phyloP scores from a whole-genome alignment of 2,329 filamentous ascomycete species.

The Cyphellophora attinorum region DNA sequence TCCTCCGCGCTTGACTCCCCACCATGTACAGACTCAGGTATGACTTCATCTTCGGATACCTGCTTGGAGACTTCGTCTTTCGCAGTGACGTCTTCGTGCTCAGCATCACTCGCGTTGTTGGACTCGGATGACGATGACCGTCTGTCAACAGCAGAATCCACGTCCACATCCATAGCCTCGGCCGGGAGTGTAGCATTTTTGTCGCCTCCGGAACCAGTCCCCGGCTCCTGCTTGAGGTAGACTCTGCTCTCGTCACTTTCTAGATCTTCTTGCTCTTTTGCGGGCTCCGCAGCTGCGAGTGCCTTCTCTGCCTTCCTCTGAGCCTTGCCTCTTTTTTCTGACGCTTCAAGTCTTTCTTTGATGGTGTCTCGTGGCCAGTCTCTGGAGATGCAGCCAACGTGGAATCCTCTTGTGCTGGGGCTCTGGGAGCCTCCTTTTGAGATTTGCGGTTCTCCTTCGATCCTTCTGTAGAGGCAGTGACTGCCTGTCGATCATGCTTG shows the following conservation, averaged over 20 bases:
- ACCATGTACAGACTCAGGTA: background rate
- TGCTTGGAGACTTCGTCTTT: background rate
- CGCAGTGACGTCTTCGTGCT: background rate
- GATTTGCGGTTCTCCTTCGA: no score
- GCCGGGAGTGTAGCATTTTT: background rate
- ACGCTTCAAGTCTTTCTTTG: background rate
- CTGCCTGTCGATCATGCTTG: no score
- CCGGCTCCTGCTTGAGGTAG: background rate
- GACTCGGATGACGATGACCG: background rate
- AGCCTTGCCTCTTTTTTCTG: background rate
- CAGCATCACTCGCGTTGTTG: background rate
- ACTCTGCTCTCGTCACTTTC: background rate
- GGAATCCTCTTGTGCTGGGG: no score
- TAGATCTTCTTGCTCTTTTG: background rate
- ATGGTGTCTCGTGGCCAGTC: background rate
- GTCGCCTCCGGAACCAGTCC: background rate
- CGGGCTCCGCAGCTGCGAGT: background rate
- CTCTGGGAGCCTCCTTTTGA: no score
- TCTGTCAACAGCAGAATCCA: no score
- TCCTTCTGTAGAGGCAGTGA: no score
- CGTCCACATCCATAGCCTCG: background rate
- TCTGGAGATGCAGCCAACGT: no score
- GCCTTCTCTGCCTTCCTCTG: background rate
- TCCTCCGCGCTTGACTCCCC: background rate
- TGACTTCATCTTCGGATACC: background rate